These are phyloP conservation scores for Symbiodinium pilosum DNA, from an alignment of 73 alveolate genomes.

Conservation along the genomic window DNA sequence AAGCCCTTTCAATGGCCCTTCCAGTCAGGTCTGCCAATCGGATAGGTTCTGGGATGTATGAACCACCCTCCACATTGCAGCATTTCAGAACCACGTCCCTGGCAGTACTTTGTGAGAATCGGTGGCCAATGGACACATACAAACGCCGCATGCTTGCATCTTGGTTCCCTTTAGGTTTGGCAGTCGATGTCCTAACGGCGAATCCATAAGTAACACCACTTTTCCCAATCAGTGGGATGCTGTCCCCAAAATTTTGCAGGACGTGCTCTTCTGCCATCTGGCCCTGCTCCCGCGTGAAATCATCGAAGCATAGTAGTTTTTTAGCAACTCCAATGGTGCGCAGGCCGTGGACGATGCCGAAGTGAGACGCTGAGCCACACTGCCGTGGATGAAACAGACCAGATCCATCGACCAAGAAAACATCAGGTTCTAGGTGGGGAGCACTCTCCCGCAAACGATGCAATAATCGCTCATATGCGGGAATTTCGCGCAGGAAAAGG, in stretches of 20 bases:
- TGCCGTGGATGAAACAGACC: slow-evolving; percentile 98
- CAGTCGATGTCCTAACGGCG: slow-evolving; percentile 89
- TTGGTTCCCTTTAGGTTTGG: slow-evolving; percentile 83
- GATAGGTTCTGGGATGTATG: slow-evolving; percentile 74
- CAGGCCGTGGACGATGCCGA: slow-evolving; percentile 97
- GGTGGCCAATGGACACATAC: slow-evolving; percentile 97
- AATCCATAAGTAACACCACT: slow-evolving; percentile 97
- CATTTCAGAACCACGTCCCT: slow-evolving; percentile 96
- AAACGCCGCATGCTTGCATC: slow-evolving; percentile 97
- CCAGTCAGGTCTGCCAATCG: slow-evolving; percentile 90
- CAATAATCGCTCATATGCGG: slow-evolving; percentile 96
- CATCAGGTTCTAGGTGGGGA: slow-evolving; percentile 97
- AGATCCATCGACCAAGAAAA: slow-evolving; percentile 98
- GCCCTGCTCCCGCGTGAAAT: slow-evolving; percentile 97
- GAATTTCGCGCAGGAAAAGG: slow-evolving; percentile 98
- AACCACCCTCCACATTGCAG: slow-evolving; percentile 67
- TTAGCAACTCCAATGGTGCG: slow-evolving; percentile 99
- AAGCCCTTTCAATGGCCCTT: slow-evolving; percentile 72
- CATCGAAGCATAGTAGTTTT: slow-evolving; percentile 98
- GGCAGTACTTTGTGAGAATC: slow-evolving; percentile 96
- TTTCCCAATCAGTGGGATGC: slow-evolving; percentile 96
- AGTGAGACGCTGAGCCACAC: slow-evolving; percentile 99
- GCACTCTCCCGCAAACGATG: slow-evolving; percentile 96
- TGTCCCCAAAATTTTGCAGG: slow-evolving; percentile 97
- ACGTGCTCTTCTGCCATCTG: slow-evolving; percentile 96